These are phyloP conservation scores for Aspergillus ustus DNA, from an alignment of 2,329 filamentous ascomycete genomes.

Conservation along the genomic window DNA sequence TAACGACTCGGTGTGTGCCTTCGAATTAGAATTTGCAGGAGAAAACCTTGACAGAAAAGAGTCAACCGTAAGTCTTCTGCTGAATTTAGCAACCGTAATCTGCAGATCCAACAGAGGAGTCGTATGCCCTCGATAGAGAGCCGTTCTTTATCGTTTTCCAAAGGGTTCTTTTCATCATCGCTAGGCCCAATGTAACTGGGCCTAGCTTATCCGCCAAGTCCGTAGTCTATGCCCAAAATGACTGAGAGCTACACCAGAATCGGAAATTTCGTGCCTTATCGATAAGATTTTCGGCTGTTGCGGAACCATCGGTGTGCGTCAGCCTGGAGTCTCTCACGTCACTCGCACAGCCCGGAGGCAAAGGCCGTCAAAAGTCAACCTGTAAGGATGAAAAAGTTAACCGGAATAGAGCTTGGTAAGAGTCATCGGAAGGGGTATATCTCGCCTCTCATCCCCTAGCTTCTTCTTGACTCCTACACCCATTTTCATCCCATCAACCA, in stretches of 20 bases:
- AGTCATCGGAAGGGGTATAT: neutral
- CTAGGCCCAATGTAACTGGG: constrained; percentile 24
- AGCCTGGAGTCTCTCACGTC: constrained; percentile 30
- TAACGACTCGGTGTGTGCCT: neutral
- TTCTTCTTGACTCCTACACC: neutral
- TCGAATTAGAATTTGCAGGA: neutral
- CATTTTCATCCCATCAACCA: neutral
- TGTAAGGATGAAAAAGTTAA: neutral
- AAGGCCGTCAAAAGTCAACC: constrained; percentile 2
- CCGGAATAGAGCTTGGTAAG: neutral
- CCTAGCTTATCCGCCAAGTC: constrained; percentile 22
- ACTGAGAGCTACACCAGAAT: constrained; percentile 11
- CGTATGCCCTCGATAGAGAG: neutral
- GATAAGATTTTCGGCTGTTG: constrained; percentile 28
- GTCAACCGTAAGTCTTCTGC: neutral
- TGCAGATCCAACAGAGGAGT: neutral
- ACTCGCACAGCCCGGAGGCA: constrained; percentile 18
- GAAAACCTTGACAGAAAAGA: neutral
- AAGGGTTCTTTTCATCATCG: constrained; percentile 21
- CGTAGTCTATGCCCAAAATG: constrained; percentile 18
- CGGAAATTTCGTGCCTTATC: constrained; percentile 21
- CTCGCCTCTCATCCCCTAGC: neutral
- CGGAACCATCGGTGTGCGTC: constrained; percentile 31
- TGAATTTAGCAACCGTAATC: neutral
- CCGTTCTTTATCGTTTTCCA: neutral